These are phyloP conservation scores for Dicorynia guianensis DNA, from an alignment of 306 rosid genomes.

Conservation along the genomic window DNA sequence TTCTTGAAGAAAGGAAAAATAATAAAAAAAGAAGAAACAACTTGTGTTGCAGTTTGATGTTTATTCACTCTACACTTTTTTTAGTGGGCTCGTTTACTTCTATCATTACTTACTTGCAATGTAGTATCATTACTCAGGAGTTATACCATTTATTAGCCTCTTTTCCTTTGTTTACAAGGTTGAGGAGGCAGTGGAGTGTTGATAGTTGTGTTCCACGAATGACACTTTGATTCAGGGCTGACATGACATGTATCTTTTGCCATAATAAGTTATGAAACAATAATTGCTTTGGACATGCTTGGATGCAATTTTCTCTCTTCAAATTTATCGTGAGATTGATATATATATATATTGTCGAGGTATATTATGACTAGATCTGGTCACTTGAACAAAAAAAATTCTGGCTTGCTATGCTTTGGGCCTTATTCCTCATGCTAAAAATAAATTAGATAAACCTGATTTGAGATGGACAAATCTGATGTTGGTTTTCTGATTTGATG, in stretches of 20 bases:
- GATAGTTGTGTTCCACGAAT: slow-evolving; percentile 28
- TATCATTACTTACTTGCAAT: background rate
- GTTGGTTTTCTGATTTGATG: background rate
- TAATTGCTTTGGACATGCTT: too few relatives aligned
- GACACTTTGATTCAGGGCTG: slow-evolving; percentile 13
- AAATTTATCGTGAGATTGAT: background rate
- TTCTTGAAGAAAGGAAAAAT: slow-evolving; percentile 22
- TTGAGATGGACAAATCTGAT: background rate
- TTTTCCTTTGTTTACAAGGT: slow-evolving; percentile 6
- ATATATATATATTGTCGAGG: background rate
- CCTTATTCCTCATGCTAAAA: background rate
- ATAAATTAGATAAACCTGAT: background rate
- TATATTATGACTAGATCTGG: slow-evolving; percentile 6
- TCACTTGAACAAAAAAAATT: background rate
- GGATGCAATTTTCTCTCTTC: background rate
- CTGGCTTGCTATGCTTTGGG: background rate
- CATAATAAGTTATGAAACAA: background rate
- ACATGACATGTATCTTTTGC: background rate
- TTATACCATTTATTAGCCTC: background rate
- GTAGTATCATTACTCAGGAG: background rate
- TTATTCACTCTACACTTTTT: background rate
- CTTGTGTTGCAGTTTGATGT: slow-evolving; percentile 29
- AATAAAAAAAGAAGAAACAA: background rate
- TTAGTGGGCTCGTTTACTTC: too few relatives aligned
- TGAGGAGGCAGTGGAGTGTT: slow-evolving; percentile 8